Conservation (phyloP, 202 grass and related monocot species). For the Carex arenaria region DNA sequence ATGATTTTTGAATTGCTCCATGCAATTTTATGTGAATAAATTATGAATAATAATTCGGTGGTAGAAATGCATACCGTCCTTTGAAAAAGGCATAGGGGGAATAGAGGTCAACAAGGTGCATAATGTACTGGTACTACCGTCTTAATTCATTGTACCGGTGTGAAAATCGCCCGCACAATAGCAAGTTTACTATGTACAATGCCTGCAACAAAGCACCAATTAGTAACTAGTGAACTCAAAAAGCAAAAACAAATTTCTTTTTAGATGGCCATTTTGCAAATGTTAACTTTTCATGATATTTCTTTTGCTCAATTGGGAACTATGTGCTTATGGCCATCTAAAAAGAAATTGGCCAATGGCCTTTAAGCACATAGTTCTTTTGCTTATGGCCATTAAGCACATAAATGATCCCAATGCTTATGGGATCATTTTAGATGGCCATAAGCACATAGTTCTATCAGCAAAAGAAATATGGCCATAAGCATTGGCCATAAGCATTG, state of each 20-base stretch:
- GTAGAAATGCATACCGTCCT: constrained; percentile 44
- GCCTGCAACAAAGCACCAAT: constrained; percentile 18
- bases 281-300: neutral
- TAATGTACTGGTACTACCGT: constrained; percentile 40
- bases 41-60: neutral
- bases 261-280: neutral
- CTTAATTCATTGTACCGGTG: constrained; percentile 39
- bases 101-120: constrained; percentile 70
- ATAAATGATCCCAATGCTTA: too few relatives aligned
- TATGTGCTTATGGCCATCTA: too few relatives aligned
- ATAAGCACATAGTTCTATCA: too few relatives aligned
- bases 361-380: too few relatives aligned
- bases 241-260: neutral
- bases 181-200: constrained; percentile 52
- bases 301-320: neutral
- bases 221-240: neutral
- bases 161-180: constrained; percentile 41
- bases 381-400: too few relatives aligned
- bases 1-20: neutral
- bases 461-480: too few relatives aligned
- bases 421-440: too few relatives aligned
- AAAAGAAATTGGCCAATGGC: too few relatives aligned
- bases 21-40: neutral
- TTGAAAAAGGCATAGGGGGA: constrained; percentile 64
- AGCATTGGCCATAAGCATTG: too few relatives aligned